A percentile compares a stretch with the other conserved stretches of the same genome.
These are phyloP conservation scores for Boletus sp. DNA, from an alignment of 768 basidiomycete genomes.

Conservation along the genomic window DNA sequence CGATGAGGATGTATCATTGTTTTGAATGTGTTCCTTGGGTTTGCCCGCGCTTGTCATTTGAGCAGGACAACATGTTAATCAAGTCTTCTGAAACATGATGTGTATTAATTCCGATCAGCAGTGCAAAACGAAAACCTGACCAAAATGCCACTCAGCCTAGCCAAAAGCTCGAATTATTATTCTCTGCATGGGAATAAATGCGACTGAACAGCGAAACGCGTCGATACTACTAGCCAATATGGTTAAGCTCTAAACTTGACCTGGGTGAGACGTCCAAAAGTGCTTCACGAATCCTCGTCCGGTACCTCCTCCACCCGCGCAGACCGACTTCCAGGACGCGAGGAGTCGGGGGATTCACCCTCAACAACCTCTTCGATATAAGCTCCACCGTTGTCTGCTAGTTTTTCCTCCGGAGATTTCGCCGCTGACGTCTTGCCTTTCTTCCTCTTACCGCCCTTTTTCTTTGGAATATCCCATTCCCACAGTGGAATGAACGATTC, in stretches of 20 bases:
- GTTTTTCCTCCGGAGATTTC: conserved; percentile 38
- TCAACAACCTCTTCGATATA: conserved; percentile 36
- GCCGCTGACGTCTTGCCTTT: conserved; percentile 40
- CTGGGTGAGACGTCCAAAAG: neutral
- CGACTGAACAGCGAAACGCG: conserved; percentile 17
- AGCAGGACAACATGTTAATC: too few species aligned
- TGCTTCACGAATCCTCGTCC: conserved; percentile 36
- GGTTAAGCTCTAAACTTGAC: neutral
- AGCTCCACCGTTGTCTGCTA: conserved; percentile 42
- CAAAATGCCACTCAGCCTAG: too few species aligned
- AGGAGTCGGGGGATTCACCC: conserved; percentile 31
- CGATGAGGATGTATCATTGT: too few species aligned
- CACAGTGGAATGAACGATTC: conserved; percentile 96
- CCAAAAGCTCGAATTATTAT: too few species aligned
- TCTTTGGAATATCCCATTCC: conserved; percentile 90
- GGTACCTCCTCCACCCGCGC: conserved; percentile 47
- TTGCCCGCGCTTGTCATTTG: too few species aligned
- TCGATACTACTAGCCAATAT: neutral
- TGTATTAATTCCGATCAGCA: too few species aligned
- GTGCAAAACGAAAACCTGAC: too few species aligned
- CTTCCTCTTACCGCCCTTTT: conserved; percentile 67
- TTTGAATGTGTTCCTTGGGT: too few species aligned
- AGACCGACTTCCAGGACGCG: conserved; percentile 35
- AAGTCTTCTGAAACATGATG: too few species aligned
- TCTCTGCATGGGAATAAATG: conserved; percentile 34